phyloP scores from a whole-genome alignment of 2,329 filamentous ascomycete species.

The Onygena corvina region DNA sequence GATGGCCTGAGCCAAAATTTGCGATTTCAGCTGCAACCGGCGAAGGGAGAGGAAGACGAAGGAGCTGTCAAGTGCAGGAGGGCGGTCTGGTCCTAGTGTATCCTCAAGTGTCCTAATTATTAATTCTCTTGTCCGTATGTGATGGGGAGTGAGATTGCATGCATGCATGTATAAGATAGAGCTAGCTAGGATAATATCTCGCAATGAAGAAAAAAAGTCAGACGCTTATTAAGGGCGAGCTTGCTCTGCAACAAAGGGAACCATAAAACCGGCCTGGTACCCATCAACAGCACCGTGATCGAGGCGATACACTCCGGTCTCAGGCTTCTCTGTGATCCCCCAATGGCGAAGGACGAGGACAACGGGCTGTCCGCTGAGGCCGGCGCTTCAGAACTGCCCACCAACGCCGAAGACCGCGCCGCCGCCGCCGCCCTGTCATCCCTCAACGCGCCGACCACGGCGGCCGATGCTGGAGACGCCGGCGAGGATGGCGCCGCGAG shows the following conservation, averaged over 20 bases:
- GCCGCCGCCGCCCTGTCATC: constrained; percentile 39
- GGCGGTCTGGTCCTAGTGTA: no score
- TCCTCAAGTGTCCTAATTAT: no score
- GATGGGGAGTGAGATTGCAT: no score
- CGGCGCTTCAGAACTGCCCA: constrained; percentile 27
- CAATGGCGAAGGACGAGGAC: neutral
- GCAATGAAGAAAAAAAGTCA: no score
- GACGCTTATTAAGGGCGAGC: neutral
- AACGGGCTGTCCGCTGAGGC: constrained; percentile 24
- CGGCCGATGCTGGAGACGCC: constrained; percentile 24
- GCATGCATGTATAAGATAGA: no score
- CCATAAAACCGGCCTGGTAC: no score
- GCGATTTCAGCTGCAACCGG: constrained; percentile 2
- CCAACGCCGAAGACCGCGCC: constrained; percentile 40
- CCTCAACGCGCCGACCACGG: constrained; percentile 30
- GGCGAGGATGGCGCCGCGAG: constrained; percentile 19
- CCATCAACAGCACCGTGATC: neutral
- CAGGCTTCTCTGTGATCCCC: no score
- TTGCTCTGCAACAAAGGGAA: no score
- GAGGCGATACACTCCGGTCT: no score
- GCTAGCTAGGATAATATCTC: no score
- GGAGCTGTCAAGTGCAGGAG: no score
- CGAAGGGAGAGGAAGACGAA: neutral
- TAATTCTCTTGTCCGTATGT: no score
- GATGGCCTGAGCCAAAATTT: neutral